Conservation (phyloP, 192 early-diverging fungal species). For the Gryganskiella cystojenkinii region DNA sequence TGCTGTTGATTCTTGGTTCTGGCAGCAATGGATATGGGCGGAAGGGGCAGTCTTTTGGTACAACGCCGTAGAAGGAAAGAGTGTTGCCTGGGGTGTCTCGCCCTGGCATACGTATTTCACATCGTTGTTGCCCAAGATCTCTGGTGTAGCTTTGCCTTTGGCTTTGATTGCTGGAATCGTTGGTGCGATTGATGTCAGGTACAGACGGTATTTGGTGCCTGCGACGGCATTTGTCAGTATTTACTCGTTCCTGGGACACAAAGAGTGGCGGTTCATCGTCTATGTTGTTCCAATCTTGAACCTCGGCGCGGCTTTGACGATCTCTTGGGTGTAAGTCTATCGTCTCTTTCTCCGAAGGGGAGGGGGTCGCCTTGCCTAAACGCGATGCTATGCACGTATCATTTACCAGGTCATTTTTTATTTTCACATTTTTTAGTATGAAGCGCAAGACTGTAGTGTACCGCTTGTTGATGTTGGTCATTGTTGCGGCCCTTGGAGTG, state of each 20-base stretch:
- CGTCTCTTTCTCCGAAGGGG: background rate
- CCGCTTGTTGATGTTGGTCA: constrained; percentile 19
- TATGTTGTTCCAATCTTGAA: constrained; percentile 88
- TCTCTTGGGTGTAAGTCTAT: constrained; percentile 56
- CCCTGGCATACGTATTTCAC: constrained; percentile 83
- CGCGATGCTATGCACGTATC: background rate
- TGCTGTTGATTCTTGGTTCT: constrained; percentile 81
- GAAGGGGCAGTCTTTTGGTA: constrained; percentile 80
- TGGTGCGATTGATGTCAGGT: constrained; percentile 59
- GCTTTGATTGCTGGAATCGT: constrained; percentile 57
- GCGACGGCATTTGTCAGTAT: constrained; percentile 65
- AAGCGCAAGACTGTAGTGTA: constrained; percentile 54
- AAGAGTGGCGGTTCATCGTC: constrained; percentile 96
- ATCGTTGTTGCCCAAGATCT: constrained; percentile 77
- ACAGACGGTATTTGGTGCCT: constrained; percentile 65
- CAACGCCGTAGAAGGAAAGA: constrained; percentile 76
- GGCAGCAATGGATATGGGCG: constrained; percentile 78
- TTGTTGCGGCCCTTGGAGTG: constrained; percentile 25
- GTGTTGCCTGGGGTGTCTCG: constrained; percentile 74
- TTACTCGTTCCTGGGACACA: constrained; percentile 87
- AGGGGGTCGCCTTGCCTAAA: background rate
- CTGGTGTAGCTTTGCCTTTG: constrained; percentile 77
- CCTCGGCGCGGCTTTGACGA: constrained; percentile 67
- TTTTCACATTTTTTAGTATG: constrained; percentile 3
- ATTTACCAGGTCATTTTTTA: background rate